phyloP scores from a whole-genome alignment of 495 filamentous ascomycete species.

The Ascodesmis nigricans region DNA sequence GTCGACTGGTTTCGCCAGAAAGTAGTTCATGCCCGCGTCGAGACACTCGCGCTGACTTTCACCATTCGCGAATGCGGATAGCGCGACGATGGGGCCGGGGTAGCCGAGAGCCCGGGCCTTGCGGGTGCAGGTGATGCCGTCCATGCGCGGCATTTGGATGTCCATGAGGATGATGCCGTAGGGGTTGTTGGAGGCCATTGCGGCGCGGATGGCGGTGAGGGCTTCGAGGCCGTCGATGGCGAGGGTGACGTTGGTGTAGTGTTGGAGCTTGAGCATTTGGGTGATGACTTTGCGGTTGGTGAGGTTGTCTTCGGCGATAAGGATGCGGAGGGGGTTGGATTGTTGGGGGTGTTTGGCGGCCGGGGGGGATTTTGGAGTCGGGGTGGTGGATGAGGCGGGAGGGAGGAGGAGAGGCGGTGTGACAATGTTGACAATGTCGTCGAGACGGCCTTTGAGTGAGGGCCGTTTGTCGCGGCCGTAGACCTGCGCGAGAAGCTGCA shows the following conservation, averaged over 20 bases:
- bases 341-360: slow-evolving; percentile 3
- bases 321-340: slow-evolving; percentile 25
- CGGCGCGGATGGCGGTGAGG: slow-evolving; percentile 59
- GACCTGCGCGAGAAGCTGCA: too few relatives aligned
- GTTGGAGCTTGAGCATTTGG: slow-evolving; percentile 49
- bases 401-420: slow-evolving; percentile 3
- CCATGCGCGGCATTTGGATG: slow-evolving; percentile 69
- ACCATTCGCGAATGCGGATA: slow-evolving; percentile 79
- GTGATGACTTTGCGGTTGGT: slow-evolving; percentile 88
- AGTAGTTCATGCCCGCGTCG: slow-evolving; percentile 30
- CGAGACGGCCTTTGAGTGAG: too few relatives aligned
- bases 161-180: slow-evolving; percentile 4
- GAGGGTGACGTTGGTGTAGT: slow-evolving; percentile 45
- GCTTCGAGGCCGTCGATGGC: slow-evolving; percentile 82
- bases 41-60: slow-evolving; percentile 63
- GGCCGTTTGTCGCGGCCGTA: too few relatives aligned
- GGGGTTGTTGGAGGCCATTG: slow-evolving; percentile 42
- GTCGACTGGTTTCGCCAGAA: slow-evolving; percentile 57
- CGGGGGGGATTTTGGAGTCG: slow-evolving; percentile 9
- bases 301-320: slow-evolving; percentile 88
- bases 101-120: slow-evolving; percentile 75
- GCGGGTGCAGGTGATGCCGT: slow-evolving; percentile 71
- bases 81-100: slow-evolving; percentile 67
- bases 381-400: slow-evolving; percentile 5
- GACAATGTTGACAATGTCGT: slow-evolving; percentile 14